Conservation (phyloP, 352 stramenopile species). For the Globisporangium heterothallicum region DNA sequence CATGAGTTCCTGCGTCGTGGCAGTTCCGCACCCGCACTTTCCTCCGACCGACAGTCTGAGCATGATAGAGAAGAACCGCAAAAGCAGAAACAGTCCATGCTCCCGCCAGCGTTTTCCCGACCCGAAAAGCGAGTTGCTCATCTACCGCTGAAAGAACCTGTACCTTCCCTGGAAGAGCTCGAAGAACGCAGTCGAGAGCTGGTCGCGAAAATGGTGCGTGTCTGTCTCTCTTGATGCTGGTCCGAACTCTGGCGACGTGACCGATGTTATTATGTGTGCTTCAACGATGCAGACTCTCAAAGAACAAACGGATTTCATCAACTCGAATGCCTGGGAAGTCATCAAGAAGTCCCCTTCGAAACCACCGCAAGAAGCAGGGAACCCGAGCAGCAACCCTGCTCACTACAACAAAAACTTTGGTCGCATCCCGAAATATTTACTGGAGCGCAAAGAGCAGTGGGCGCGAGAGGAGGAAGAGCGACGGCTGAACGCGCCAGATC, state of each 20-base stretch:
- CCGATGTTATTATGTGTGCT: too few relatives aligned
- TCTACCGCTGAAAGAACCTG: slow-evolving; percentile 30
- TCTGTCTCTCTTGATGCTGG: not conserved
- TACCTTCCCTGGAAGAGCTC: slow-evolving; percentile 48
- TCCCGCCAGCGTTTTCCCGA: slow-evolving; percentile 9
- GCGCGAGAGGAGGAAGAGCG: slow-evolving; percentile 80
- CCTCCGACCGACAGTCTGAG: slow-evolving; percentile 3
- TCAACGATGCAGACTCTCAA: slow-evolving; percentile 41
- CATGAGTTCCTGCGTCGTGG: slow-evolving; percentile 32
- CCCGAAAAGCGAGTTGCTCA: slow-evolving; percentile 1
- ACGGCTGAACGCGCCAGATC: slow-evolving; percentile 63
- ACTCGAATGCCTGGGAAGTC: slow-evolving; percentile 70
- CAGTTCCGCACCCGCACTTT: slow-evolving; percentile 5
- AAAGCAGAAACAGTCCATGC: slow-evolving; percentile 2
- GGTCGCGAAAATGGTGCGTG: slow-evolving; percentile 22
- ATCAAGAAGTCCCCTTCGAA: slow-evolving; percentile 42
- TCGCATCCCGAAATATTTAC: slow-evolving; percentile 61
- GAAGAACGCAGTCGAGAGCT: slow-evolving; percentile 33
- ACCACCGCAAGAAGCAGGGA: slow-evolving; percentile 12
- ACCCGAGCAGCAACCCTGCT: slow-evolving; percentile 10
- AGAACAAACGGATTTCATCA: slow-evolving; percentile 62
- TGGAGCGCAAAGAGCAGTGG: slow-evolving; percentile 77
- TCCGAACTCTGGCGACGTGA: too few relatives aligned
- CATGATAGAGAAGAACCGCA: slow-evolving; percentile 6
- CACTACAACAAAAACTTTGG: slow-evolving; percentile 38